Base-by-base conservation (phyloP, 1,284 basidiomycete genomes). In the Trichosporon sp. region DNA sequence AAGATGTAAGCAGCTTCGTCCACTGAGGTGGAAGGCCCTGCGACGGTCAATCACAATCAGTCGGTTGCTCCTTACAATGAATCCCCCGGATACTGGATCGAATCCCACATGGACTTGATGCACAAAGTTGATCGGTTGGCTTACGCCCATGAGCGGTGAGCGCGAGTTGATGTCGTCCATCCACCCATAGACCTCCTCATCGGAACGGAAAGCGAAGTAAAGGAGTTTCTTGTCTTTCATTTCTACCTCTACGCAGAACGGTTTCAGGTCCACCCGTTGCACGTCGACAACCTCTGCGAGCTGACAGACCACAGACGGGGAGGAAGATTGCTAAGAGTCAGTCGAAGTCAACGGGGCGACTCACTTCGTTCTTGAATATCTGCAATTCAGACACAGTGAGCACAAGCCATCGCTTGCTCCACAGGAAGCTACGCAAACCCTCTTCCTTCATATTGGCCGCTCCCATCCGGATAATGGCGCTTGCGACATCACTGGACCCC, bases 31-130 rank as follows among this genome's bases (percentile, higher is more conserved):
- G 96, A 78, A 99, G 88, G 66, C 96, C 96, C 92, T 93, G 74
- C 1, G 21, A 11, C 44, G 9, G 65, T 62, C 8, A 31, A 15
- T 21, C 35, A 12, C 23, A 3, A 64, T 3, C 6, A 11, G 18
- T 21, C 8, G n/a, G n/a, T 42, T 29, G 71, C 15, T 29, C 78
- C 89, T 75, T 77, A 92, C 92, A 6, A 94, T 98, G 82, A 98
- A 98, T 7, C 90, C 93, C 15, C 96, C 95, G 44, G 91, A 92
- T 62, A 93, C 87, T 0, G 95, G 93, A 83, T 99, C 96, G 77
- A 97, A 98, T 6, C 95, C 95, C 71, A 99, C 96, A 82, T 99
- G 96, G 2, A 98, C 94, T 81, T 97, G 93, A 85, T 98, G 96
- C 0, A 97, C 93, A 80, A 98, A 98, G 84, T 99, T 95, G 18